Base-by-base conservation (phyloP, 441 rosid species). In the Aleurites moluccanus region DNA sequence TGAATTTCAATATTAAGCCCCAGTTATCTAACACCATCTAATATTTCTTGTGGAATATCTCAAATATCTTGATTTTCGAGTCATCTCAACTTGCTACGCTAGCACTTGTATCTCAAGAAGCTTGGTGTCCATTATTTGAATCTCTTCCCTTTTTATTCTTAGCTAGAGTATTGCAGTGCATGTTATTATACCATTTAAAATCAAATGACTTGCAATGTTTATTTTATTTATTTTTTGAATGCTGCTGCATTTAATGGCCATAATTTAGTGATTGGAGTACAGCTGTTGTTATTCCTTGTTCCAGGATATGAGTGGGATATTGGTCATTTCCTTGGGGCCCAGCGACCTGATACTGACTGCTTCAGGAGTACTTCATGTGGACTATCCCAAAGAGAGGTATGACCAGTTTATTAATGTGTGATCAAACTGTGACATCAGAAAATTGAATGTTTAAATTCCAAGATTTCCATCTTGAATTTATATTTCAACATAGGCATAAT, bases 221-320 rank as follows among this genome's bases (percentile, higher is more conserved):
- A 38, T 40, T 25, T 53, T 56, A 20, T 9, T 42, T 64, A 53
- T 25, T 64, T 40, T 33, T 2, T 3, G 49, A 47, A 21, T 40
- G 40, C 61, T 63, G 10, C 11, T 64, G 13, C 60, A 69, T 75
- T 38, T n/a, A 67, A 20, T 77, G 70, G 67, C 67, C 28, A n/a
- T 71, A 70, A n/a, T 72, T 30, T 45, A 44, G 10, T 70, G 23
- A 57, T 73, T 27, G 67, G 70, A 33, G 67, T 47, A 45, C 72
- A 77, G 59, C 45, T 74, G 59, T 73, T 78, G 57, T 70, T 64
- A 75, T 83, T 76, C 45, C n/a, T 64, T 81, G 49, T 61, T 75
- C 75, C 87, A 93, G 98, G 96, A 73, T 94, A 90, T 79, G 98
- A 94, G 74, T 92, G 98, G 98, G 98, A 94, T 82, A 85, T 94